Evolutionary conservation across 2,329 filamentous ascomycete genomes (phyloP), one percentile per base, ranked within the genome.

Genomic region (Fusarium avenaceum): DNA sequence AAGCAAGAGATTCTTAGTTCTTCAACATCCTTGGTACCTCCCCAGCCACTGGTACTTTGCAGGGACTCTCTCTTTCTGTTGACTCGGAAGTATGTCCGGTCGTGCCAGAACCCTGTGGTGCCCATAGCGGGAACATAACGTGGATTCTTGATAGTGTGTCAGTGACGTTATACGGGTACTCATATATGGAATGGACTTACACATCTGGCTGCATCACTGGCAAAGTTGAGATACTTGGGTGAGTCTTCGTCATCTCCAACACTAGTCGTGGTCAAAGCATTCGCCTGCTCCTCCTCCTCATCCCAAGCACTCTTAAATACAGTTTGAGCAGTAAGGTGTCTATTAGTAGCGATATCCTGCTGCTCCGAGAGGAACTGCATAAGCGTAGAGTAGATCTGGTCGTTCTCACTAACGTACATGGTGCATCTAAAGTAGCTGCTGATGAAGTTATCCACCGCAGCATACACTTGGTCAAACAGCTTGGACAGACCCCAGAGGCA

Each of bases 321-420:
- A 1, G 86, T 89, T 73, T 89, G 85, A 8, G 86, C 87, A 64
- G 83, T 84, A 17, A 89, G 77, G 7, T 81, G 81, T 15, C 85
- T 82, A 38, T 85, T 86, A 46, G 82, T 82, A 32, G 80, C 80
- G 62, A 87, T 82, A 22, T 78, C 80, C 11, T 84, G 83, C 71
- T 89, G 84, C 40, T 81, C 75, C 0, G 85, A 84, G 9, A 89
- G 80, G 80, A 85, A 90, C 52, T 84, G 82, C 80, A 89, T 87
- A 48, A 90, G 70, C 52, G 89, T 85, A 4, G 74, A 51, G 70
- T 88, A 89, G 28, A 89, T 87, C 54, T 86, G 83, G 70, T 90
- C 88, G 43, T 81, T 81, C 61, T 83, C 84, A 58, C 78, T 81
- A 47, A 90, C 80, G 50, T 83, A 82, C 56, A 90, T 80, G 63